These are phyloP conservation scores for Citrus reticulata DNA, from an alignment of 345 rosid genomes.

Conservation along the genomic window DNA sequence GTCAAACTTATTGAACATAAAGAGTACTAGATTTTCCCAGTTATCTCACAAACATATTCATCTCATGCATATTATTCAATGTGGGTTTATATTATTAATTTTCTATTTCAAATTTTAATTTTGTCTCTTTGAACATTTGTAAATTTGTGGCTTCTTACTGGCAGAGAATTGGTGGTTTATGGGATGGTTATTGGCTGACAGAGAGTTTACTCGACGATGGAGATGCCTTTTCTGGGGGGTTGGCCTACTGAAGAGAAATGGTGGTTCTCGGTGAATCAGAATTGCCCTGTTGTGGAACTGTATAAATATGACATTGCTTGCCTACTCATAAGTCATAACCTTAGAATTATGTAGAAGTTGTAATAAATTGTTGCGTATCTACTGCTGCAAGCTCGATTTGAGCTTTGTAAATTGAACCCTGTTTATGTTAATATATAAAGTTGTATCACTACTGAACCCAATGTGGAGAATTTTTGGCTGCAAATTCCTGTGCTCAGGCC, in stretches of 20 bases:
- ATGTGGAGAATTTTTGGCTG: not conserved
- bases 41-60: not conserved
- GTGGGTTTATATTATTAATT: not conserved
- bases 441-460: not conserved
- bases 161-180: conserved; percentile 84
- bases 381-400: not conserved
- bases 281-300: not conserved
- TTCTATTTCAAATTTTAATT: not conserved
- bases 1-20: not conserved
- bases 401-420: conserved; percentile 14
- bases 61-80: not conserved
- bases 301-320: not conserved
- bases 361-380: not conserved
- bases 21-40: not conserved
- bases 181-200: conserved; percentile 98
- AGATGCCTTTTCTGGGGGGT: conserved; percentile 74
- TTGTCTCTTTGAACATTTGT: not conserved
- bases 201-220: conserved; percentile 89
- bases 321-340: not conserved
- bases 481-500: not conserved
- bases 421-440: conserved; percentile 7
- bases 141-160: conserved; percentile 14
- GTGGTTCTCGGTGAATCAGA: not conserved
- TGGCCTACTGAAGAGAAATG: conserved; percentile 58
- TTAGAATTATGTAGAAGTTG: conserved; percentile 9